Evolutionary conservation across 2,329 filamentous ascomycete species (phyloP), one percentile per base, ranked within the genome.

Genomic region (Verticillium alfalfae): DNA sequence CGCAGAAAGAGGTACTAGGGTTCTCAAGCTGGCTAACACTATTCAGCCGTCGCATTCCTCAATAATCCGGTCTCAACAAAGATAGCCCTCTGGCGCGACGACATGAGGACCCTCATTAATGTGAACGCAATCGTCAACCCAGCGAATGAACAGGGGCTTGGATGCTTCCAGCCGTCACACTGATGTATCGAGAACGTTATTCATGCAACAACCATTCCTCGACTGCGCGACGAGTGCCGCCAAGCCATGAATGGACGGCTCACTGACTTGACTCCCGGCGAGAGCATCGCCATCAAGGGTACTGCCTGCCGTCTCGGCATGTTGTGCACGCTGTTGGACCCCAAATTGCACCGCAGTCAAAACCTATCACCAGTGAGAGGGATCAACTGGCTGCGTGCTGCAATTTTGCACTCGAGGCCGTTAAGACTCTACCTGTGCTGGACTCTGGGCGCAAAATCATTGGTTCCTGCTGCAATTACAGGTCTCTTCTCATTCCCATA

Each of bases 151-250:
- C 68, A 67, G 12, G 66, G 74, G 62, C 67, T 75, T 2, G 74
- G 73, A 0, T 76, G 73, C 63, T 75, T 75, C 61, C 68, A 70
- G 59, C 71, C 72, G 1, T 63, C 60, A 1, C 73, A 74, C 57
- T 67, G 63, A 18, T 75, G 73, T 58, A 75, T 75, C 58, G 73
- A 75, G 63, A 74, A 75, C 57, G 68, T 70, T 1, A 75, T 75
- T 52, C 72, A 76, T 60, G 65, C 69, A 0, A 64, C 62, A 22
- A 71, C 73, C 1, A 72, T 71, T 0, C 73, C 73, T 3, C 64
- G 69, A 13, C 60, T 76, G 5, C 67, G 74, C 26, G 61, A 71
- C 8, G 70, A 69, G 58, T 76, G 72, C 59, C 63, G 62, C 54
- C 64, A 65, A 2, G 60, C 69, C 16, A 73, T 73, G 67, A 59